Evolutionary conservation across 1,284 basidiomycete species (phyloP).

Genomic region (Caloboletus inedulis): DNA sequence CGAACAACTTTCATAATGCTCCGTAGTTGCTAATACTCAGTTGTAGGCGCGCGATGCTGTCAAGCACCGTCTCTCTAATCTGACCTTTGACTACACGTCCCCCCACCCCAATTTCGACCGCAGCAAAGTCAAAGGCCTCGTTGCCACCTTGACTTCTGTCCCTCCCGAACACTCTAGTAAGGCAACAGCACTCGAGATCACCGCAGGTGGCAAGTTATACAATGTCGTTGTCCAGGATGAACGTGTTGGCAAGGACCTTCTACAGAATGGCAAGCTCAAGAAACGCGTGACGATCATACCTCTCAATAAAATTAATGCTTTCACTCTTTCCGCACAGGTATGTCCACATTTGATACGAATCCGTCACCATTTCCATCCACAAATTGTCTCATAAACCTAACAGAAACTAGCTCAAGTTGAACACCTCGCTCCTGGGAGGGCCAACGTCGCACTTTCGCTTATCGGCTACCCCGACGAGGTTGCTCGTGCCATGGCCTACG

Average conservation of each 20-base stretch:
- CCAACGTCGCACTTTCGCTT: conserved; percentile 82
- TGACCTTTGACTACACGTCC: conserved; percentile 83
- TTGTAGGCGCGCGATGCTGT: conserved; percentile 69
- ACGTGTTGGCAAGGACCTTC: conserved; percentile 79
- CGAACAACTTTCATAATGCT: conserved; percentile 23
- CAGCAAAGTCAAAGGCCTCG: conserved; percentile 87
- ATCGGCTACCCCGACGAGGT: conserved; percentile 87
- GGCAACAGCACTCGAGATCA: conserved; percentile 90
- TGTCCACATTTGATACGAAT: conserved; percentile 17
- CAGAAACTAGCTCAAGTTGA: conserved; percentile 80
- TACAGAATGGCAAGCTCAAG: conserved; percentile 81
- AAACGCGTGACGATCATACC: conserved; percentile 95
- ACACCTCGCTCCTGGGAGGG: conserved; percentile 79
- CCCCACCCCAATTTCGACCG: conserved; percentile 85
- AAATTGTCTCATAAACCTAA: not conserved
- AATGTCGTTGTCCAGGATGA: conserved; percentile 95
- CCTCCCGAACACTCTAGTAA: conserved; percentile 69
- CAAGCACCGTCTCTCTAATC: conserved; percentile 63
- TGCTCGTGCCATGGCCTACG: conserved; percentile 86
- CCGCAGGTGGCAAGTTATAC: conserved; percentile 89
- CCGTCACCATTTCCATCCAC: not conserved
- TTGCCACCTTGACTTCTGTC: conserved; percentile 83
- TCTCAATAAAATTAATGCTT: conserved; percentile 85
- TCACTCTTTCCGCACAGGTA: conserved; percentile 63
- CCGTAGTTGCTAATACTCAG: conserved; percentile 4